Evolutionary conservation across 768 basidiomycete species (phyloP).

Genomic region (Harrya chromipes): DNA sequence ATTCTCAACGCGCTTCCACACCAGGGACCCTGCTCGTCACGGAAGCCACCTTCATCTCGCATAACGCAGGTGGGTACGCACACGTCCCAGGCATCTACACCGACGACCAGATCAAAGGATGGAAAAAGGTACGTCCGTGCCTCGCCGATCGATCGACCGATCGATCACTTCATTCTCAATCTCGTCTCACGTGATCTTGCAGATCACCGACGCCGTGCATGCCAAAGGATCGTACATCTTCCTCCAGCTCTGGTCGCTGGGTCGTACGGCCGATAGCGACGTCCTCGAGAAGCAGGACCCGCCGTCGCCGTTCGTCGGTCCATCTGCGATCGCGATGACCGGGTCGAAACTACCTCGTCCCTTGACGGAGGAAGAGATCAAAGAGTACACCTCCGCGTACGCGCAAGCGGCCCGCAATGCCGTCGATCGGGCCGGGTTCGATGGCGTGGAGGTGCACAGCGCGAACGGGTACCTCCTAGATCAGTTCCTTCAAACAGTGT

Average conservation of each 20-base stretch:
- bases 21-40: constrained; percentile 49
- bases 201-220: constrained; percentile 59
- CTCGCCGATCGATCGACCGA: constrained; percentile 3
- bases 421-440: constrained; percentile 39
- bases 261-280: constrained; percentile 40
- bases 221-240: constrained; percentile 44
- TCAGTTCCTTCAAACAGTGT: constrained; percentile 43
- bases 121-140: constrained; percentile 39
- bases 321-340: constrained; percentile 30
- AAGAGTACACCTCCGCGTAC: constrained; percentile 28
- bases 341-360: constrained; percentile 15
- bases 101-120: constrained; percentile 48
- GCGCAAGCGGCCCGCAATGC: constrained; percentile 33
- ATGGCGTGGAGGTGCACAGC: constrained; percentile 43
- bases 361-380: constrained; percentile 31
- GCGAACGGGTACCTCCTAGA: constrained; percentile 50
- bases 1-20: constrained; percentile 42
- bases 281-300: constrained; percentile 37
- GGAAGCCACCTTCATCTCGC: constrained; percentile 53
- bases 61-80: constrained; percentile 43
- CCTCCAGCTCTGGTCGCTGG: constrained; percentile 52
- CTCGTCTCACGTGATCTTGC: neutral
- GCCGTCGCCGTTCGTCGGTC: constrained; percentile 31
- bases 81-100: constrained; percentile 29
- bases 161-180: no score